Conservation (phyloP, 768 basidiomycete species). For the Hydnomerulius pinastri region DNA sequence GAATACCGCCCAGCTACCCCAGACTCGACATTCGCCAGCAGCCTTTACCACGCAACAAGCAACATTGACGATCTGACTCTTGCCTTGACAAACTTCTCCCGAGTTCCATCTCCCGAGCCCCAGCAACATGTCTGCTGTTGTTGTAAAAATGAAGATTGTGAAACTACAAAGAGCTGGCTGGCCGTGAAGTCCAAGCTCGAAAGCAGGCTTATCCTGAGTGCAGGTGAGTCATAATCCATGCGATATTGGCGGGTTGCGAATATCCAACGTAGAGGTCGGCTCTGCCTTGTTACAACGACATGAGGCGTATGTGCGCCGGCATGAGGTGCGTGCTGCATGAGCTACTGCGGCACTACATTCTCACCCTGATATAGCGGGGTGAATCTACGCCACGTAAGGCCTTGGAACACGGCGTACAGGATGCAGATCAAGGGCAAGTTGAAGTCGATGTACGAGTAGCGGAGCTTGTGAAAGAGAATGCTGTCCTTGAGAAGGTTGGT, state of each 20-base stretch:
- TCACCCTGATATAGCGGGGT: conserved; percentile 19
- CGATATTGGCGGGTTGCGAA: conserved; percentile 4
- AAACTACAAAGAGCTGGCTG: conserved; percentile 63
- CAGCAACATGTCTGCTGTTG: conserved; percentile 56
- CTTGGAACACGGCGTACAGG: conserved; percentile 12
- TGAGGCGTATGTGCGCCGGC: conserved; percentile 79
- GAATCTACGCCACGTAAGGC: conserved; percentile 14
- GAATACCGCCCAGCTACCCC: conserved; percentile 46
- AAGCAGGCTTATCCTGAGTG: conserved; percentile 77
- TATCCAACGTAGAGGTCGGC: conserved; percentile 67
- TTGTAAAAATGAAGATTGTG: conserved; percentile 66
- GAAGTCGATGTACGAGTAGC: conserved; percentile 38
- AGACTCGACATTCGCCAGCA: conserved; percentile 51
- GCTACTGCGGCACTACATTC: conserved; percentile 6
- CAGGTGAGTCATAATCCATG: conserved; percentile 57
- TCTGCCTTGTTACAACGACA: conserved; percentile 85
- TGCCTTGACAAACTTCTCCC: conserved; percentile 71
- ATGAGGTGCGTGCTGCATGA: conserved; percentile 50
- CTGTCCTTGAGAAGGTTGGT: conserved; percentile 48
- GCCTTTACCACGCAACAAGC: conserved; percentile 52
- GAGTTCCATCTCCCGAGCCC: conserved; percentile 73
- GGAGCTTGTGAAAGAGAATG: conserved; percentile 55
- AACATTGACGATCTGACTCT: conserved; percentile 81
- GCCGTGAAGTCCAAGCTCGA: conserved; percentile 71
- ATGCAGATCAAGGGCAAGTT: conserved; percentile 11